Evolutionary conservation across 306 rosid species (phyloP).

Genomic region (Ormosia emarginata): DNA sequence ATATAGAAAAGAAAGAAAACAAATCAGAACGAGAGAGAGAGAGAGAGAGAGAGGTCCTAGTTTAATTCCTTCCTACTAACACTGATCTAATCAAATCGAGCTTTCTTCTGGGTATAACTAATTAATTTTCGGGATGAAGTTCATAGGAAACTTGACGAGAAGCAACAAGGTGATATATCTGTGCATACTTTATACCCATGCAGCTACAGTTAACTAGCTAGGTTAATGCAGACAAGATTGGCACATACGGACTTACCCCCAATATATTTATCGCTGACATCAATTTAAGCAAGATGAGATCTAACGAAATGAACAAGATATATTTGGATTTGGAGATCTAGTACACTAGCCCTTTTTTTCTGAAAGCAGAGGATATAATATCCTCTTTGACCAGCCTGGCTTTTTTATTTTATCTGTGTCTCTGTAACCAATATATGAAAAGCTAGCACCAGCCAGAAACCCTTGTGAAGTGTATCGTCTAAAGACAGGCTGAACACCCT

Average conservation of each 20-base stretch:
- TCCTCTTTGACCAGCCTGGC: background rate
- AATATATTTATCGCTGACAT: background rate
- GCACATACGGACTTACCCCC: background rate
- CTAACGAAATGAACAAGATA: background rate
- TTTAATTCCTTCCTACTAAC: background rate
- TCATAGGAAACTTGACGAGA: background rate
- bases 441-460: background rate
- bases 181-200: background rate
- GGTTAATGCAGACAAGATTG: background rate
- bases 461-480: background rate
- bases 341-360: background rate
- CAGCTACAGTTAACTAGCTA: background rate
- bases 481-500: background rate
- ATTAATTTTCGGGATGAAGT: background rate
- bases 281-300: background rate
- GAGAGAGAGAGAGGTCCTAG: background rate
- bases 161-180: background rate
- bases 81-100: slow-evolving; percentile 5
- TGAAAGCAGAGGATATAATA: background rate
- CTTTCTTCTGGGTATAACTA: background rate
- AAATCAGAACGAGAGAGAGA: background rate
- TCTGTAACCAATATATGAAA: background rate
- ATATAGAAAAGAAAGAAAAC: background rate
- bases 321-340: background rate
- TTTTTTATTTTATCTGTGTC: background rate